Conservation (phyloP, 495 filamentous ascomycete species). For the Physcia stellaris region DNA sequence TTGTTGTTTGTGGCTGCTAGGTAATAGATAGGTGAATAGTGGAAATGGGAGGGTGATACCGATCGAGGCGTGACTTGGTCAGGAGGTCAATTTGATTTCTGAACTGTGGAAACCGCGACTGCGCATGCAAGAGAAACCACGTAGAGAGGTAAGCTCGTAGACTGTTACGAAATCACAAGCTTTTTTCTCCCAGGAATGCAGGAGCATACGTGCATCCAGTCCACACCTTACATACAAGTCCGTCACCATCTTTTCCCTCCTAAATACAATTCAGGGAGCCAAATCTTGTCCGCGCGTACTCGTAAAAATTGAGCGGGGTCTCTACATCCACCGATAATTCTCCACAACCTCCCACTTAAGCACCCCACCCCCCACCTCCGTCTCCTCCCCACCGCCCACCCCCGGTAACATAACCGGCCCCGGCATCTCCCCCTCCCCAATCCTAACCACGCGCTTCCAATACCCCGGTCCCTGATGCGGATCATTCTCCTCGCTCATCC, state of each 20-base stretch:
- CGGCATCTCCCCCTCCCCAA: not conserved
- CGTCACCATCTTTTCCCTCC: too few species aligned
- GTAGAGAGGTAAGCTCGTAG: too few species aligned
- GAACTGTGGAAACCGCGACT: too few species aligned
- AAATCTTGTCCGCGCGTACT: not conserved
- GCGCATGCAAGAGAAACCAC: too few species aligned
- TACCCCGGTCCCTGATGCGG: not conserved
- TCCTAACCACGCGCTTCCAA: constrained; percentile 1
- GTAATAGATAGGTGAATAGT: too few species aligned
- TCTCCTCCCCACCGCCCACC: not conserved
- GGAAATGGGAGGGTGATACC: too few species aligned
- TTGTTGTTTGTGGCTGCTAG: too few species aligned
- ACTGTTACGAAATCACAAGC: too few species aligned
- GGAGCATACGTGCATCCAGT: not conserved
- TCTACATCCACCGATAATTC: not conserved
- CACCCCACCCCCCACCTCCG: not conserved
- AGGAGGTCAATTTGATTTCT: too few species aligned
- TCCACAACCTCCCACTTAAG: not conserved
- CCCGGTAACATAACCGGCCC: not conserved
- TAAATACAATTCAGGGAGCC: too few species aligned
- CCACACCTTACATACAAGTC: too few species aligned
- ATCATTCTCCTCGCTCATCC: constrained; percentile 10
- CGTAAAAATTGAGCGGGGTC: not conserved
- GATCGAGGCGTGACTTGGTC: too few species aligned
- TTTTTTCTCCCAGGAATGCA: not conserved